Percentiles rank a stretch among this genome's conserved stretches.
Conservation (phyloP, 1,284 basidiomycete species). For the Ceratobasidium sp. region DNA sequence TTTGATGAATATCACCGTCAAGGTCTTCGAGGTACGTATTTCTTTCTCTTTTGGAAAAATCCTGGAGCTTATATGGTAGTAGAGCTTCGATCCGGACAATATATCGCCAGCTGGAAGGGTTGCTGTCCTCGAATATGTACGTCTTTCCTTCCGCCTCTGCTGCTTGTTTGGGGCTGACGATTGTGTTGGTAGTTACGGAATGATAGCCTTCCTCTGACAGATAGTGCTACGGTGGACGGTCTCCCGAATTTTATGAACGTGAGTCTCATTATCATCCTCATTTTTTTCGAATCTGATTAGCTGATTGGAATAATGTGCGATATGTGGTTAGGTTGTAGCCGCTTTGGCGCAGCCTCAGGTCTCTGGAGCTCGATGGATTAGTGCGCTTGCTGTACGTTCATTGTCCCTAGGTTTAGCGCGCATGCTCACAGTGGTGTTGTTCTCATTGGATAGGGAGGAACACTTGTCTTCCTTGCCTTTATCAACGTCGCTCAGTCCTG, state of each 20-base stretch:
- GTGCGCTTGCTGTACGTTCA: slow-evolving; percentile 24
- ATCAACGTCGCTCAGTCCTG: slow-evolving; percentile 29
- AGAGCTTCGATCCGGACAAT: no score
- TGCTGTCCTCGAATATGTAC: no score
- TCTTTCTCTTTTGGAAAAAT: not conserved
- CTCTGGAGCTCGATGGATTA: slow-evolving; percentile 35
- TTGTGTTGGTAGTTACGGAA: slow-evolving; percentile 2
- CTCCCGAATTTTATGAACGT: slow-evolving; percentile 14
- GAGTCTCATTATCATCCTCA: not conserved
- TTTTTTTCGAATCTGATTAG: not conserved
- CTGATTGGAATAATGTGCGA: no score
- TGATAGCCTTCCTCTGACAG: not conserved
- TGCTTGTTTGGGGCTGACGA: no score
- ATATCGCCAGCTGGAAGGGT: no score
- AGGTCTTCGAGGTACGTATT: slow-evolving; percentile 20
- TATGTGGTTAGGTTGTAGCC: not conserved
- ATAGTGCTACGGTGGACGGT: not conserved
- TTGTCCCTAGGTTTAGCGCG: not conserved
- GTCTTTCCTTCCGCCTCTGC: no score
- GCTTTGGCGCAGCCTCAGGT: slow-evolving; percentile 15
- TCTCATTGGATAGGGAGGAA: slow-evolving; percentile 4
- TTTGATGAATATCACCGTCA: slow-evolving; percentile 28
- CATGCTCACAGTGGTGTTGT: not conserved
- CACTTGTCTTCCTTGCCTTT: slow-evolving; percentile 19
- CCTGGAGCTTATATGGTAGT: not conserved